These are phyloP conservation scores for Biancaea sappan DNA, from an alignment of 306 rosid genomes.

Conservation along the genomic window DNA sequence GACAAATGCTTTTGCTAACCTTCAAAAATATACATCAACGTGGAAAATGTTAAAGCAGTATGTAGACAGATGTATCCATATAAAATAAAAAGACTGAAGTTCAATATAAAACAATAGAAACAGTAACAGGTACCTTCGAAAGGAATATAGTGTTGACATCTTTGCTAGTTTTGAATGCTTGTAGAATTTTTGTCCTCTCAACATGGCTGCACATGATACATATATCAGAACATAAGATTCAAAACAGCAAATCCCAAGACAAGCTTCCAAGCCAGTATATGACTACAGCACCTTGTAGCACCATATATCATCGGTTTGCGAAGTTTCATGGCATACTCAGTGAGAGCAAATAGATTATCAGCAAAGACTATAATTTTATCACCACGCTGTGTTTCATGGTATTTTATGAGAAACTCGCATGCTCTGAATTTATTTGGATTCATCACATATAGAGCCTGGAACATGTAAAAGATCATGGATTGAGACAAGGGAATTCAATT, in stretches of 20 bases:
- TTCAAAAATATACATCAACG: slow-evolving; percentile 22
- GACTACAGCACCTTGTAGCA: slow-evolving; percentile 75
- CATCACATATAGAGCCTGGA: slow-evolving; percentile 98
- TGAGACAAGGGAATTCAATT: slow-evolving; percentile 26
- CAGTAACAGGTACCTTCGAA: slow-evolving; percentile 72
- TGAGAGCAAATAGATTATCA: slow-evolving; percentile 89
- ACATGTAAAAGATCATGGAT: slow-evolving; percentile 37
- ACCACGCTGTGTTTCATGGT: slow-evolving; percentile 92
- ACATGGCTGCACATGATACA: slow-evolving; percentile 62
- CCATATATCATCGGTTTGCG: slow-evolving; percentile 99
- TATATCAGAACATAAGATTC: slow-evolving; percentile 24
- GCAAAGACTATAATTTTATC: slow-evolving; percentile 97
- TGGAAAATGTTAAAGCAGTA: not conserved
- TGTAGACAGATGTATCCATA: slow-evolving; percentile 8
- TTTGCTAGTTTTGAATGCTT: slow-evolving; percentile 94
- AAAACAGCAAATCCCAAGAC: slow-evolving; percentile 34
- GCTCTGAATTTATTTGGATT: slow-evolving; percentile 98
- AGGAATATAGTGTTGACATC: slow-evolving; percentile 87
- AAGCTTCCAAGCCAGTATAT: slow-evolving; percentile 24
- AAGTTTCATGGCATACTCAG: slow-evolving; percentile 93
- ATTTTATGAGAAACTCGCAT: slow-evolving; percentile 91
- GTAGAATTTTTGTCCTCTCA: slow-evolving; percentile 95
- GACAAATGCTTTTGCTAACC: slow-evolving; percentile 3
- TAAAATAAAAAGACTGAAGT: slow-evolving; percentile 10
- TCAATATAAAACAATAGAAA: slow-evolving; percentile 27